Evolutionary conservation across 352 stramenopile species (phyloP), one percentile per base, ranked within the genome.

Genomic region (Globisporangium orthogonon): DNA sequence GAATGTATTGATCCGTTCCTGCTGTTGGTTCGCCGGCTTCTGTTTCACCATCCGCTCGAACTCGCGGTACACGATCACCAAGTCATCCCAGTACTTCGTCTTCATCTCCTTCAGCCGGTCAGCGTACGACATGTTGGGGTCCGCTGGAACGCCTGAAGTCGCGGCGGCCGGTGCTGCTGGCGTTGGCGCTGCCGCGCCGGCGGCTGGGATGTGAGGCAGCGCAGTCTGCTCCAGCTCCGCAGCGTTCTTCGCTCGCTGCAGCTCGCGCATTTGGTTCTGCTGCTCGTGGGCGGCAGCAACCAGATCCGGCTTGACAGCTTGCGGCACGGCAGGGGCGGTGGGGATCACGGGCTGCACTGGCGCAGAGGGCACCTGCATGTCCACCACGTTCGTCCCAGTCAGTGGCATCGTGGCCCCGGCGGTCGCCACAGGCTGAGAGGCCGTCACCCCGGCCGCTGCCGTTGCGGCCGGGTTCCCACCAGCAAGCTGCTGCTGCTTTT

Each of bases 41-140:
- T 93, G 78, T 61, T 89, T 86, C 31, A 89, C 83, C 83, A 93
- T 90, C 31, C 81, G 74, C 51, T 90, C 81, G 53, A 93, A 91
- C 54, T 93, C 83, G n/a, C 75, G 74, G 55, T 89, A 90, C 18
- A 93, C 83, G 49, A 91, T 79, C 49, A 93, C 74, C 11, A 93
- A 53, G 51, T 91, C 81, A 30, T 93, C 77, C 81, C 81, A 93
- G 50, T 93, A 91, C 58, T 93, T 93, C 23, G 65, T 61, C 52
- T 87, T 88, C 65, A 91, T 76, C 56, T 89, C 75, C 53, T 83
- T 84, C 17, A 90, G 67, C 18, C 79, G 72, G 29, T 93, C 81
- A 30, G 74, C 75, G 61, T 93, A 93, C 15, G 77, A 77, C 54
- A 70, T 61, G n/a, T 63, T 70, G 3, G 65, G 23, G 40, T 43